Base-by-base conservation (phyloP, 192 early-diverging fungal species). In the Mortierella antarctica region DNA sequence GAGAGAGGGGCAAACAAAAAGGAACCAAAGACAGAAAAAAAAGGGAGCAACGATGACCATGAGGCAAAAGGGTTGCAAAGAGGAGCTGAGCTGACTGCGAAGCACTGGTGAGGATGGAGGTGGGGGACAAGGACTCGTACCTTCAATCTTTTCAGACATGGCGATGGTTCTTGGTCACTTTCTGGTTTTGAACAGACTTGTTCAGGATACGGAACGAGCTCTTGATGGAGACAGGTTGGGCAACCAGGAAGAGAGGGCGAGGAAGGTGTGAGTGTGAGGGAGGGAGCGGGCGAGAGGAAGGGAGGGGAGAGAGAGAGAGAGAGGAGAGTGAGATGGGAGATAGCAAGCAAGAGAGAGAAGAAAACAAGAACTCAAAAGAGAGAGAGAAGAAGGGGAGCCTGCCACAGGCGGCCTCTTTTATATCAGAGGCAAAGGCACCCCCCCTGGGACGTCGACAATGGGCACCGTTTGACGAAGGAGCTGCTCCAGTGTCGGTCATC, bases 141-240 rank as follows among this genome's bases (percentile, higher is more conserved):
- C 71, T 73, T 73, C 71, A 58, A 73, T 73, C 62, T 65, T 73
- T 73, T 73, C 71, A 51, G 62, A 46, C 71, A 73, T 73, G 62
- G 62, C 55, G 23, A 5, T 10, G 61, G 14, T 17, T 0, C 5
- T 20, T n/a, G 11, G n/a, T 4, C 10, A 52, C 23, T 65, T 65
- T 73, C 61, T 31, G 31, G 31, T 64, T 58, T 14, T 73, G 71
- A 73, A 73, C 71, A 65, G 49, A 44, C 62, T 31, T 73, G 71
- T 63, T 73, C 62, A 70, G 61, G 59, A 58, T 58, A 60, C 68
- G 44, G 42, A 40, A 20, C 55, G 57, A 20, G 66, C n/a, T 57
- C 62, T 58, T 73, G 64, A 73, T 18, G 62, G 20, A 73, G 71
- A 73, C 71, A 73, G 56, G 71, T 31, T 73, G 62, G 62, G 61